Evolutionary conservation across 176 grass and related monocot genomes (phyloP).

Genomic region (Puya raimondii): DNA sequence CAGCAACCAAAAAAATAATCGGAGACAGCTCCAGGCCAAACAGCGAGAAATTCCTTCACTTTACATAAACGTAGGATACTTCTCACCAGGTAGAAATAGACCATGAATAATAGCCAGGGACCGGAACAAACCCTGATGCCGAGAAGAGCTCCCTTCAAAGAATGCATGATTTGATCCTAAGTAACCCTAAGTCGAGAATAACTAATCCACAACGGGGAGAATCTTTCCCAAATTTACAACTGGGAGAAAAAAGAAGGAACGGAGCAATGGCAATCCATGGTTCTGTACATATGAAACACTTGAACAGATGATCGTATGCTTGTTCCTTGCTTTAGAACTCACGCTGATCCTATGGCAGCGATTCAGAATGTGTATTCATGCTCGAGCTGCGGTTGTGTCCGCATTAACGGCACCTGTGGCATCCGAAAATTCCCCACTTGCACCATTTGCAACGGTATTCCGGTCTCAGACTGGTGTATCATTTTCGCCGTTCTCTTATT

Average conservation of each 20-base stretch:
- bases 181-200: not conserved
- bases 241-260: conserved; percentile 2
- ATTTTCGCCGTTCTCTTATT: conserved; percentile 46
- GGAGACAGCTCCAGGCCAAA: conserved; percentile 22
- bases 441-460: conserved; percentile 56
- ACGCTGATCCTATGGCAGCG: not conserved
- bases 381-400: conserved; percentile 76
- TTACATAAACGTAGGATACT: conserved; percentile 26
- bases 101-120: conserved; percentile 27
- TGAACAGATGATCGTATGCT: not conserved
- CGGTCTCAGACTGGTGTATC: conserved; percentile 50
- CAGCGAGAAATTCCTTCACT: conserved; percentile 11
- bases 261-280: conserved; percentile 17
- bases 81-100: conserved; percentile 21
- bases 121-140: conserved; percentile 7
- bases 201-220: not conserved
- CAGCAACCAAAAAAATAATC: conserved; percentile 49
- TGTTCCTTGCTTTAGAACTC: not conserved
- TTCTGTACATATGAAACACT: conserved; percentile 12
- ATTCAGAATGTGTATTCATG: conserved; percentile 46
- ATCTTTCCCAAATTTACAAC: conserved; percentile 7
- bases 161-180: conserved; percentile 20
- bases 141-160: conserved; percentile 24
- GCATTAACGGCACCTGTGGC: conserved; percentile 44
- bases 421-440: conserved; percentile 59